Base-by-base conservation (phyloP, 2,329 filamentous ascomycete species). In the Cladosporium sp. region DNA sequence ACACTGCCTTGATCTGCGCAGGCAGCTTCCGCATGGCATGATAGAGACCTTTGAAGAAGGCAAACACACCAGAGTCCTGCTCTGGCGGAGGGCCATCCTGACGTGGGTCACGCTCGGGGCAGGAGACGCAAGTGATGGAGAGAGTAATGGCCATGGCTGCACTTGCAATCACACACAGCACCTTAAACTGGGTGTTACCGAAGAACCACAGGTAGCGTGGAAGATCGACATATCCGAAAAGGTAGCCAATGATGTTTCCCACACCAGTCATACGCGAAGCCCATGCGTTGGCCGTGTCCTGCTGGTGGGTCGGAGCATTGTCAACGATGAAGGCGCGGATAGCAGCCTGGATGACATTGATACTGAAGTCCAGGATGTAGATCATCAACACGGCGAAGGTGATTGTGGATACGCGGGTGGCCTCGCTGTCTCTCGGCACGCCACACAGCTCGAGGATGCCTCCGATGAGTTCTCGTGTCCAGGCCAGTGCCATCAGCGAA, bases 231-330 rank as follows among this genome's bases (percentile, higher is more conserved):
- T 93, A 96, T 36, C 93, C 93, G 56, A 90, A 91, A 20, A 96
- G 79, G 70, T 94, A 97, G 36, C 92, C 92, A 32, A 93, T 73
- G 56, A 97, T 96, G 70, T 96, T 97, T 32, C 93, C 94, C 45
- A 96, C 77, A 22, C 93, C 93, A 10, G 87, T 88, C 58, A 93
- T 83, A 52, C 93, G 85, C 68, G 90, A 92, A 19, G 93, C 91
- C 92, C 95, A 97, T 39, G 93, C 88, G 74, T 97, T 97, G 56
- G 92, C 93, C 36, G 87, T 81, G 73, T 96, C 92, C 75, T 97
- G 93, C 71, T 97, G 93, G 68, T 97, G 92, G 1, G 90, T 84
- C 0, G 94, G 94, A 0, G 90, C 89, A 68, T 91, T 93, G 70
- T 97, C 93, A 22, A 97, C 89, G 56, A 97, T 96, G 70, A 95